These are phyloP conservation scores for Mediolabrus comicus DNA, from an alignment of 108 stramenopile genomes.

Conservation along the genomic window DNA sequence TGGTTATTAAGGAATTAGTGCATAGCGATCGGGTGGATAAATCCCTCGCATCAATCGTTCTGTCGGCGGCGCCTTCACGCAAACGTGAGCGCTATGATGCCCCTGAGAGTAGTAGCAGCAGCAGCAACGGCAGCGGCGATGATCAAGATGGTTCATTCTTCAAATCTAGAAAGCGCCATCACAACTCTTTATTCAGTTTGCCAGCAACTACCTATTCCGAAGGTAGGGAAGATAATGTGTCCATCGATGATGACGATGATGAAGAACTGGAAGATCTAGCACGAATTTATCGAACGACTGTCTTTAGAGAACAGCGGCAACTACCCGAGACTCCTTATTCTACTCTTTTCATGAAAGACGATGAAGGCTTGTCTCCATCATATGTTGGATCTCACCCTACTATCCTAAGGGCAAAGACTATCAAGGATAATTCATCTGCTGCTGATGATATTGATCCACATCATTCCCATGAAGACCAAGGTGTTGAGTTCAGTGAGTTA, in stretches of 20 bases:
- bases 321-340: slow-evolving; percentile 4
- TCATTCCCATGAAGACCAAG: background rate
- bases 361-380: background rate
- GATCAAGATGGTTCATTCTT: background rate
- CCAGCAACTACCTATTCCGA: background rate
- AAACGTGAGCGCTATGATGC: background rate
- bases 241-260: background rate
- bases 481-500: background rate
- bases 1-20: background rate
- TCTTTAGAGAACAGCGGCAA: background rate
- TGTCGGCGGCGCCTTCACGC: background rate
- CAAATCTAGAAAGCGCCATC: background rate
- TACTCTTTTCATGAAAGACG: background rate
- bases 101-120: background rate
- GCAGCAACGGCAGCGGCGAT: background rate
- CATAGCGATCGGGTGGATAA: background rate
- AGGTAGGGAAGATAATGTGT: background rate
- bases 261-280: background rate
- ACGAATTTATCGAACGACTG: background rate
- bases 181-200: background rate
- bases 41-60: background rate
- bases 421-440: background rate
- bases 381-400: background rate
- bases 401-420: background rate
- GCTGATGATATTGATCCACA: background rate